Conservation (phyloP, 2,329 filamentous ascomycete genomes). For the Apiospora rasikravindrae region DNA sequence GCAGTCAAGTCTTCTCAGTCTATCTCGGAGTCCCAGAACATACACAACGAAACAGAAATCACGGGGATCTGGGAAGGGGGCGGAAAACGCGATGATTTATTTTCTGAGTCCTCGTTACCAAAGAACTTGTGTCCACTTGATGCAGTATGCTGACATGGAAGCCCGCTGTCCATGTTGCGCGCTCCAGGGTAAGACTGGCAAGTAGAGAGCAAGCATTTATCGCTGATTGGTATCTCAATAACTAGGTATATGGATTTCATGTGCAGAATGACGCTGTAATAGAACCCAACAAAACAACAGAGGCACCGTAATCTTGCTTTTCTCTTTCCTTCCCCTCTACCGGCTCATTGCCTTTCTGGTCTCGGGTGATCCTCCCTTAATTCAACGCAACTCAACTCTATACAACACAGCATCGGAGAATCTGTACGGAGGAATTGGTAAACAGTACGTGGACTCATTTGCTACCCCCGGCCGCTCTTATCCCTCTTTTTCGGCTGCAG, state of each 20-base stretch:
- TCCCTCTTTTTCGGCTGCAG: constrained; percentile 47
- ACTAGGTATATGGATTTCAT: not conserved
- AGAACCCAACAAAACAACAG: not conserved
- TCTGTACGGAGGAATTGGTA: not conserved
- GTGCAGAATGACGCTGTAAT: not conserved
- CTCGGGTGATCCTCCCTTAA: not conserved
- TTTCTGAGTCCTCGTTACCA: too few relatives aligned
- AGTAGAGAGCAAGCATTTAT: not conserved
- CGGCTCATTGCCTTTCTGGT: not conserved
- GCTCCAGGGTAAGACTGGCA: not conserved
- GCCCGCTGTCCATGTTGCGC: too few relatives aligned
- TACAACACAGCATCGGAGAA: not conserved
- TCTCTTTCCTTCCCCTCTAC: not conserved
- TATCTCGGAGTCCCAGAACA: not conserved
- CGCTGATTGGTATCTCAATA: not conserved
- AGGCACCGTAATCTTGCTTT: not conserved
- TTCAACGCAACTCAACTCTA: not conserved
- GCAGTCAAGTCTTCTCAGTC: too few relatives aligned
- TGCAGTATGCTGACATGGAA: not conserved
- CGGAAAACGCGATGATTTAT: not conserved
- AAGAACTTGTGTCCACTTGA: not conserved
- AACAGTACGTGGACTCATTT: not conserved
- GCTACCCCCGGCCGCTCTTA: not conserved
- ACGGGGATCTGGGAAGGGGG: not conserved
- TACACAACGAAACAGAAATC: not conserved